These are phyloP conservation scores for Pseudopyricularia cyperi DNA, from an alignment of 2,329 filamentous ascomycete genomes.

Conservation along the genomic window DNA sequence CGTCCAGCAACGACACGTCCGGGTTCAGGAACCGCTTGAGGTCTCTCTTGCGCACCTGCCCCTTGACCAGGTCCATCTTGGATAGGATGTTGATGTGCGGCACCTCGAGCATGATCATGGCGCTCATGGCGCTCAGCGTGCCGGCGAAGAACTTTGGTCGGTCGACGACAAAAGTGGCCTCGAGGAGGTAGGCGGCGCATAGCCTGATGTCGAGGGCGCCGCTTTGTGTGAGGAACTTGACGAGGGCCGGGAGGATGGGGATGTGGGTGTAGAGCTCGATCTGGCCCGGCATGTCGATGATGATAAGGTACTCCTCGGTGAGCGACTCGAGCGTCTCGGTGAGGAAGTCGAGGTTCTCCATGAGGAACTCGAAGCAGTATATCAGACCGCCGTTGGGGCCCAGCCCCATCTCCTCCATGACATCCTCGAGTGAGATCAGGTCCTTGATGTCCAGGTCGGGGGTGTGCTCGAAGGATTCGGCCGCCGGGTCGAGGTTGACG, in stretches of 20 bases:
- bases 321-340: conserved; percentile 72
- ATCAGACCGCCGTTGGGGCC: conserved; percentile 89
- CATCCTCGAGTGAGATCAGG: conserved; percentile 83
- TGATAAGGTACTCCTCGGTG: conserved; percentile 91
- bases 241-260: conserved; percentile 74
- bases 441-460: conserved; percentile 94
- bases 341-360: conserved; percentile 88
- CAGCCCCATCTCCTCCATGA: conserved; percentile 87
- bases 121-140: conserved; percentile 91
- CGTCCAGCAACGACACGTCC: conserved; percentile 69
- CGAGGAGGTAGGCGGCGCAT: conserved; percentile 87
- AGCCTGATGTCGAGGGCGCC: conserved; percentile 81
- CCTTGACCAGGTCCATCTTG: conserved; percentile 96
- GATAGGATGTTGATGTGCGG: conserved; percentile 93
- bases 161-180: conserved; percentile 91
- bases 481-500: conserved; percentile 94
- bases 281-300: conserved; percentile 97
- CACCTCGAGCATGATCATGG: conserved; percentile 97
- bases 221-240: conserved; percentile 65
- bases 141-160: conserved; percentile 96
- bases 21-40: conserved; percentile 83
- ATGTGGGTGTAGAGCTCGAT: conserved; percentile 98
- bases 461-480: conserved; percentile 80
- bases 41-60: conserved; percentile 75
- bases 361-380: conserved; percentile 92